Evolutionary conservation across 139 green algal genomes (phyloP).

Genomic region (Medakamo hakoo): DNA sequence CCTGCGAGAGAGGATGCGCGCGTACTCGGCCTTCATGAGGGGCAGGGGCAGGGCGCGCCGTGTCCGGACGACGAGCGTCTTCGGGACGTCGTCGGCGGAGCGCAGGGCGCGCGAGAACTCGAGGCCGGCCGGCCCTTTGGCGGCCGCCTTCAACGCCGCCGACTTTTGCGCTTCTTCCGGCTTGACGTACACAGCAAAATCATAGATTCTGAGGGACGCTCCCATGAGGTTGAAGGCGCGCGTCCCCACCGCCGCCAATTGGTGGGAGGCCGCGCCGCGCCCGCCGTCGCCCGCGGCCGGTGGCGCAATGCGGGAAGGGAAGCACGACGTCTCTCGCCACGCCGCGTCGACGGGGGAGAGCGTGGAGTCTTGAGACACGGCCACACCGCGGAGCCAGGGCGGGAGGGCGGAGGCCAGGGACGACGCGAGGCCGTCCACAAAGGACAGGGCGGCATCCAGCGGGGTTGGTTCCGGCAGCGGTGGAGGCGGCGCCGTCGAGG

Average conservation of each 20-base stretch:
- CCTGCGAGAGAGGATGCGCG: neutral
- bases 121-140: neutral
- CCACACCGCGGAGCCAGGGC: too few relatives aligned
- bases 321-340: too few relatives aligned
- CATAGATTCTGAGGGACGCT: neutral
- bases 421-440: too few relatives aligned
- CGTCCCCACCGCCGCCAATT: neutral
- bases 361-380: too few relatives aligned
- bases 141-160: too few relatives aligned
- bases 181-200: neutral
- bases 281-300: too few relatives aligned
- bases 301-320: too few relatives aligned
- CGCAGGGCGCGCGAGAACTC: neutral
- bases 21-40: neutral
- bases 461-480: too few relatives aligned
- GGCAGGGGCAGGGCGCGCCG: neutral
- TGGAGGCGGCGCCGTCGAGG: too few relatives aligned
- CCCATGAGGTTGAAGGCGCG: neutral
- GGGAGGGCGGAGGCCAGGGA: too few relatives aligned
- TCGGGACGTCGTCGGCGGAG: neutral
- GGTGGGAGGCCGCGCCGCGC: neutral
- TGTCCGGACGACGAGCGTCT: neutral
- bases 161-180: neutral
- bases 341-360: too few relatives aligned
- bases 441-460: too few relatives aligned